phyloP scores from a whole-genome alignment of 2,329 filamentous ascomycete genomes.

The Thermochaetoides dissita region DNA sequence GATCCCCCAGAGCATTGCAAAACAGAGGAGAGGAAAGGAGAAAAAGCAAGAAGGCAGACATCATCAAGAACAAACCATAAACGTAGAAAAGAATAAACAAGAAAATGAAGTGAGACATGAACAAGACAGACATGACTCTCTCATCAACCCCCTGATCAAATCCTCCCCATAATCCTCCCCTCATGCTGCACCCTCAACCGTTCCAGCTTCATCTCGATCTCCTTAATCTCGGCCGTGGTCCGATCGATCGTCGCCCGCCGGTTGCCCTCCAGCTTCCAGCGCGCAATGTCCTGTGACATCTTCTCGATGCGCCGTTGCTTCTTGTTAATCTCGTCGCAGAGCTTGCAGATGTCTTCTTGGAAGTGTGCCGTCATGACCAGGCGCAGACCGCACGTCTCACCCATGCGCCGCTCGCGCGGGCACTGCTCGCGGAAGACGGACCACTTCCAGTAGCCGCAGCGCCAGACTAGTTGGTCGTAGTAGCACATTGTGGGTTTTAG shows the following conservation, averaged over 20 bases:
- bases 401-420: constrained; percentile 86
- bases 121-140: not conserved
- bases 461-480: constrained; percentile 78
- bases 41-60: no score
- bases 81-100: no score
- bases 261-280: constrained; percentile 67
- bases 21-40: no score
- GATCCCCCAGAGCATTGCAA: no score
- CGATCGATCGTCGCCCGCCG: constrained; percentile 59
- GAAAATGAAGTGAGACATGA: no score
- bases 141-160: not conserved
- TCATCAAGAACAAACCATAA: no score
- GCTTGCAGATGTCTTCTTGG: constrained; percentile 55
- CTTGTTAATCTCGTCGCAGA: constrained; percentile 80
- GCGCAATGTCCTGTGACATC: constrained; percentile 58
- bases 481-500: constrained; percentile 60
- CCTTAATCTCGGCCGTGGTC: constrained; percentile 53
- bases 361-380: constrained; percentile 63
- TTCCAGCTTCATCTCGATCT: constrained; percentile 47
- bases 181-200: constrained; percentile 28
- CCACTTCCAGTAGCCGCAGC: constrained; percentile 89
- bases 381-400: constrained; percentile 91
- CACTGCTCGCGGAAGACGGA: constrained; percentile 85
- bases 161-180: constrained; percentile 13
- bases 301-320: constrained; percentile 64